A percentile compares a stretch with the other conserved stretches of the same genome.
These are phyloP conservation scores for Ophiostoma angusticollis DNA, from an alignment of 2,329 filamentous ascomycete species.

Conservation along the genomic window DNA sequence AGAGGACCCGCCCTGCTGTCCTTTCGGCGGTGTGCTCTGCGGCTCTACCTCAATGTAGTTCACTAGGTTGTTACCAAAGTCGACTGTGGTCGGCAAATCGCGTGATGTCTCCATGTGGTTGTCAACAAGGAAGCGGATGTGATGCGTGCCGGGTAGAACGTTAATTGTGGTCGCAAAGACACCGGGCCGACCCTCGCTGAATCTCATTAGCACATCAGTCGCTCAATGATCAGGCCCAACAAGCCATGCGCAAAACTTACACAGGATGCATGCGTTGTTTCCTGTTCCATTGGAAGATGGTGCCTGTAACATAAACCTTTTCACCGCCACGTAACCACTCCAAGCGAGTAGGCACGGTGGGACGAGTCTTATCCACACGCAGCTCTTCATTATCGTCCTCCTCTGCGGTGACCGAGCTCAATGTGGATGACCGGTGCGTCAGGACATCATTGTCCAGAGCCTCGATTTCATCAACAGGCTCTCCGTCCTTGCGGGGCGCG, in stretches of 20 bases:
- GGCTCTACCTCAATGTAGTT: conserved; percentile 94
- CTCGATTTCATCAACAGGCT: conserved; percentile 40
- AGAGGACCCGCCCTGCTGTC: background rate
- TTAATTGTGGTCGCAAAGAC: conserved; percentile 66
- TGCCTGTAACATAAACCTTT: conserved; percentile 92
- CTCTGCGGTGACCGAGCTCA: conserved; percentile 46
- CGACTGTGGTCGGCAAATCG: conserved; percentile 82
- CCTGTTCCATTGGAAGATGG: conserved; percentile 93
- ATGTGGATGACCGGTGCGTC: conserved; percentile 41
- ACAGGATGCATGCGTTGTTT: conserved; percentile 79
- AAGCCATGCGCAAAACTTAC: too few relatives aligned
- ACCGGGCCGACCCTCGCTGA: conserved; percentile 42
- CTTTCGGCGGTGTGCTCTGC: conserved; percentile 44
- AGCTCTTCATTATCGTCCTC: conserved; percentile 60
- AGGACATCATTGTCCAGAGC: conserved; percentile 34
- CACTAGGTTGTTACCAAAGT: conserved; percentile 94
- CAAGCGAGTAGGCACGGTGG: conserved; percentile 70
- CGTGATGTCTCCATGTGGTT: conserved; percentile 83
- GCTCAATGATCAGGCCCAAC: too few relatives aligned
- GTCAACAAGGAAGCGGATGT: conserved; percentile 92
- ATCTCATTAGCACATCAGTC: conserved; percentile 2
- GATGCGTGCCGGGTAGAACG: conserved; percentile 85
- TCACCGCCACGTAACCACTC: conserved; percentile 77
- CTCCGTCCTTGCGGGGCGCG: conserved; percentile 48
- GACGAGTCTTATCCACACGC: conserved; percentile 58